These are phyloP conservation scores for Akanthomyces uredinophilus DNA, from an alignment of 2,329 filamentous ascomycete species.

Conservation along the genomic window DNA sequence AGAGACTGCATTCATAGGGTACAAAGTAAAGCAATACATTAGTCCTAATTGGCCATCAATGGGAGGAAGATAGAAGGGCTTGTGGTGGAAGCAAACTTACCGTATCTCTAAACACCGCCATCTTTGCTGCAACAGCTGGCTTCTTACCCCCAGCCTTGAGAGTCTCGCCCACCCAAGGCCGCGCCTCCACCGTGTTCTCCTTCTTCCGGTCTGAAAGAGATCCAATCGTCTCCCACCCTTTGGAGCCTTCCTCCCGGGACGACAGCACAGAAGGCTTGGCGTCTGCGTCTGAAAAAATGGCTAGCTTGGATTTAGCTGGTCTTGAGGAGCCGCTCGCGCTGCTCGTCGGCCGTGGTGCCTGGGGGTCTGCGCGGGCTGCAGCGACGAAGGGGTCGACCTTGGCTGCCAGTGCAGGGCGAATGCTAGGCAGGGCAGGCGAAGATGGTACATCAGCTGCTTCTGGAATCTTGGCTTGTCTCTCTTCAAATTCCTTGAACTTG, in stretches of 20 bases:
- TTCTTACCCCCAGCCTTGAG: slow-evolving; percentile 83
- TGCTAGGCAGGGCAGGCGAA: slow-evolving; percentile 79
- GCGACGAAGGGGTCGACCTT: slow-evolving; percentile 79
- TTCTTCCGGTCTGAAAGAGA: slow-evolving; percentile 85
- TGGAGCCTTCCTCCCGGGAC: slow-evolving; percentile 48
- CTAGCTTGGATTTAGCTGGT: slow-evolving; percentile 72
- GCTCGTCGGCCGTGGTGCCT: slow-evolving; percentile 52
- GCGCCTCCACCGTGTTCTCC: slow-evolving; percentile 82
- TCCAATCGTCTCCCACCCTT: slow-evolving; percentile 90
- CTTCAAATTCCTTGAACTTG: slow-evolving; percentile 90
- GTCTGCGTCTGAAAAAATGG: slow-evolving; percentile 81
- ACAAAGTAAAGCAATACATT: slow-evolving; percentile 57
- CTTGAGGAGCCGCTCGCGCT: slow-evolving; percentile 52
- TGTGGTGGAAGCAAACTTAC: slow-evolving; percentile 49
- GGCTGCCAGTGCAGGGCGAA: slow-evolving; percentile 76
- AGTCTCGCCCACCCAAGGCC: slow-evolving; percentile 88
- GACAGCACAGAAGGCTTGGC: slow-evolving; percentile 53
- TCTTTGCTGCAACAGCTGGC: slow-evolving; percentile 63
- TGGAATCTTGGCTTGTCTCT: slow-evolving; percentile 63
- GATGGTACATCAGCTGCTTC: slow-evolving; percentile 62
- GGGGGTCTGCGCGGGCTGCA: slow-evolving; percentile 56
- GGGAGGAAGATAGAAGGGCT: slow-evolving; percentile 47
- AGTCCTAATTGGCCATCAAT: slow-evolving; percentile 92
- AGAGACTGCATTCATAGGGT: slow-evolving; percentile 47
- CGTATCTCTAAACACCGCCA: slow-evolving; percentile 92